Evolutionary conservation across 371 early-diverging fungal genomes (phyloP), one percentile per base, ranked within the genome.

Genomic region (Mortierella sp.): DNA sequence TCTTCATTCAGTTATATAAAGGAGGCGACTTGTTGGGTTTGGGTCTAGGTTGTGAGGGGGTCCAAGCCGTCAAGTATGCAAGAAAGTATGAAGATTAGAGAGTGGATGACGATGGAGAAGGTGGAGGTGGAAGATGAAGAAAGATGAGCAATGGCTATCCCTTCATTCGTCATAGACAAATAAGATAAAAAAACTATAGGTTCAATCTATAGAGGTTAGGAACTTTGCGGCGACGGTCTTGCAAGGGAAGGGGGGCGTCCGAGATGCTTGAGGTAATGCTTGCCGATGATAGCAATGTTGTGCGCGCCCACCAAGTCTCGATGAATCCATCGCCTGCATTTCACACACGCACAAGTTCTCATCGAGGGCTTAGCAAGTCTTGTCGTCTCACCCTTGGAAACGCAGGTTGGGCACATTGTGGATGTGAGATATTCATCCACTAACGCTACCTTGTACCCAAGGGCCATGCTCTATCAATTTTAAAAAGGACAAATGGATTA

Each of bases 1-100:
- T 65, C 75, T 76, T 85, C 86, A 85, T 85, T 18, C 46, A 71
- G 46, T 51, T 2, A 63, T 35, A 24, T 35, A 49, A 74, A 38
- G 49, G 16, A 12, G 11, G 27, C 24, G 38, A 32, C 4, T 24
- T 75, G 46, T 16, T 11, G 38, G 21, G 27, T 24, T 21, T 38
- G 43, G 10, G 38, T 68, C 24, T 38, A 38, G 24, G 38, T 10
- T 68, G 24, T 21, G 24, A 56, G n/a, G 32, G 60, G 35, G 32
- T 18, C 21, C 7, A 5, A 4, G 63, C 32, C 18, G 35, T 51
- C 51, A 51, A 51, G 21, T 51, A 51, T 51, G 51, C 21, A 63
- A 4, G 38, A 35, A 2, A 6, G 32, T 5, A 35, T 35, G 18
- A 16, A 18, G 63, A 35, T 4, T 18, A 7, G 21, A 68, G 3